phyloP scores from a whole-genome alignment of 768 basidiomycete genomes.

The Mrakia hoshinonis region DNA sequence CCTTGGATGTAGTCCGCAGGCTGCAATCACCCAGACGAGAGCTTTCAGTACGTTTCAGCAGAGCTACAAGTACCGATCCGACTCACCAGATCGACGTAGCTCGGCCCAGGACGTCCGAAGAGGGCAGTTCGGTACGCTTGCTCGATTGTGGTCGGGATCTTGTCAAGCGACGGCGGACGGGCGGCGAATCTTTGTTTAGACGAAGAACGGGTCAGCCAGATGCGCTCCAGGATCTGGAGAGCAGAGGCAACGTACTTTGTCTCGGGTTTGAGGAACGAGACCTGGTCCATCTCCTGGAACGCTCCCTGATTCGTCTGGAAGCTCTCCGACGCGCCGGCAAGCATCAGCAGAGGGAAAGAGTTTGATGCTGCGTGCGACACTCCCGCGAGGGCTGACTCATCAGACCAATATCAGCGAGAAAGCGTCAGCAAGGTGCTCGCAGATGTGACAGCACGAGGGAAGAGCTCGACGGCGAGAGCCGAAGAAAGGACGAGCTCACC shows the following conservation, averaged over 20 bases:
- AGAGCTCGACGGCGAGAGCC: not conserved
- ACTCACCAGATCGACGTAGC: conserved; percentile 32
- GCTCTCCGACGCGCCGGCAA: conserved; percentile 31
- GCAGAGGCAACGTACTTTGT: conserved; percentile 16
- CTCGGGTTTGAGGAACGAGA: conserved; percentile 22
- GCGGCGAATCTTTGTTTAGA: conserved; percentile 28
- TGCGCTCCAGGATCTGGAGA: not conserved
- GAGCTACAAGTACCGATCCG: no score
- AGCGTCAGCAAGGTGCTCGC: not conserved
- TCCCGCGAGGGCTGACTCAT: conserved; percentile 28
- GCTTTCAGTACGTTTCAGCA: not conserved
- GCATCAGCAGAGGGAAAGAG: conserved; percentile 31
- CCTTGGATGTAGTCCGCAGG: conserved; percentile 32
- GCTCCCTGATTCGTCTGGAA: conserved; percentile 32
- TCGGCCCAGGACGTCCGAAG: conserved; percentile 31
- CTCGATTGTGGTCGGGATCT: conserved; percentile 28
- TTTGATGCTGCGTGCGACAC: conserved; percentile 30
- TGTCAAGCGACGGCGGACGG: conserved; percentile 27
- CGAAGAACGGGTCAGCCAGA: not conserved
- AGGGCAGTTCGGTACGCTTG: conserved; percentile 30
- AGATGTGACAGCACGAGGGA: not conserved
- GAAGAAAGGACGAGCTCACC: conserved; percentile 18
- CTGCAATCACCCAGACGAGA: not conserved
- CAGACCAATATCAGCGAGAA: not conserved
- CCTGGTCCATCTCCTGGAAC: conserved; percentile 33